Evolutionary conservation across 2,329 filamentous ascomycete genomes (phyloP).

Genomic region (Anisogramma anomala): DNA sequence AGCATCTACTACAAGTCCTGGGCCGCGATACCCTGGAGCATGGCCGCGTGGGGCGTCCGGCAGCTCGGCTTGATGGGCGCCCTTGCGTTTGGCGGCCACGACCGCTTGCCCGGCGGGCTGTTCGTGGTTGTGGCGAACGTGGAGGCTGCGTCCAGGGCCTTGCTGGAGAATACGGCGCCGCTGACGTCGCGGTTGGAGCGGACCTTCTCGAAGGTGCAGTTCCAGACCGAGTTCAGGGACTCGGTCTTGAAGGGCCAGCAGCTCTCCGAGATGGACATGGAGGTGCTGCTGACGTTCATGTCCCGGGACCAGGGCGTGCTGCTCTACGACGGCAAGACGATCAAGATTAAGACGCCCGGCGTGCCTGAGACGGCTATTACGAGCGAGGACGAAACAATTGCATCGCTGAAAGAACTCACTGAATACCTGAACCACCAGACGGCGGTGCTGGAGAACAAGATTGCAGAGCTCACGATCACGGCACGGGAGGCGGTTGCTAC

Average conservation of each 20-base stretch:
- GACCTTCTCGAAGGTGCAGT: slow-evolving; percentile 55
- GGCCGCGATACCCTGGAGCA: slow-evolving; percentile 55
- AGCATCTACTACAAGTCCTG: slow-evolving; percentile 64
- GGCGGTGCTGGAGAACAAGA: slow-evolving; percentile 50
- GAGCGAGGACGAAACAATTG: slow-evolving; percentile 69
- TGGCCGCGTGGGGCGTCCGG: slow-evolving; percentile 64
- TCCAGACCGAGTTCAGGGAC: slow-evolving; percentile 45
- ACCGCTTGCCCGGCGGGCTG: slow-evolving; percentile 47
- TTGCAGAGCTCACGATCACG: slow-evolving; percentile 50
- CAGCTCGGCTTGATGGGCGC: slow-evolving; percentile 52
- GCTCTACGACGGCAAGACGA: slow-evolving; percentile 51
- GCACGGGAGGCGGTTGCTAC: slow-evolving; percentile 60
- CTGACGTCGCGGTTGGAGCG: slow-evolving; percentile 48
- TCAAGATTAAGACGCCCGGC: slow-evolving; percentile 57
- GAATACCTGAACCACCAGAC: slow-evolving; percentile 64
- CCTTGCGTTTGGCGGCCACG: slow-evolving; percentile 28
- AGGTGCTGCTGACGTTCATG: slow-evolving; percentile 59
- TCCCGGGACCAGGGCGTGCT: slow-evolving; percentile 52
- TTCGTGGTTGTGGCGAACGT: slow-evolving; percentile 56
- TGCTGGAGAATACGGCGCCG: slow-evolving; percentile 33
- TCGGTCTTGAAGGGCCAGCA: slow-evolving; percentile 36
- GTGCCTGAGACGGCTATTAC: slow-evolving; percentile 45
- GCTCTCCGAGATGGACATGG: slow-evolving; percentile 53
- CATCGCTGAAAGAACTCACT: slow-evolving; percentile 70
- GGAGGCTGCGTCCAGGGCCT: slow-evolving; percentile 44